These are phyloP conservation scores for Raphanus sativus DNA, from an alignment of 345 rosid genomes.

Conservation along the genomic window DNA sequence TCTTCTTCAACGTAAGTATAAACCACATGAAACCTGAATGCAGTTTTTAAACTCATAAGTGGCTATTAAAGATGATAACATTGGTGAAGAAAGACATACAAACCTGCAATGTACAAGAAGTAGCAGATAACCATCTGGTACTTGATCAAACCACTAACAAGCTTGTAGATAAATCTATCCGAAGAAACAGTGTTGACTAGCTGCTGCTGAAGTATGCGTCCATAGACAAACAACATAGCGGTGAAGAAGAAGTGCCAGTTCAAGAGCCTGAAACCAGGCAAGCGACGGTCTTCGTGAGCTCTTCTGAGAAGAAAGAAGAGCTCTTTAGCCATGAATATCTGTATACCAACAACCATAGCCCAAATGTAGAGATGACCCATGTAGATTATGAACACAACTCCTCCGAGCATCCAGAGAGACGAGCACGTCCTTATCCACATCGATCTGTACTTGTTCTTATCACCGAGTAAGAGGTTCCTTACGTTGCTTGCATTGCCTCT, in stretches of 20 bases:
- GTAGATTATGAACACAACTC: conserved; percentile 66
- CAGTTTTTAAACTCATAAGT: neutral
- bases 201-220: conserved; percentile 86
- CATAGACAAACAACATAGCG: conserved; percentile 89
- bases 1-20: conserved; percentile 87
- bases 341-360: conserved; percentile 87
- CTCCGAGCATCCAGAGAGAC: conserved; percentile 86
- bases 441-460: conserved; percentile 68
- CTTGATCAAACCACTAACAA: conserved; percentile 82
- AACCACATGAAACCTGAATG: conserved; percentile 99
- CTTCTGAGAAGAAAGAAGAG: conserved; percentile 80
- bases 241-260: conserved; percentile 98
- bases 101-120: conserved; percentile 86
- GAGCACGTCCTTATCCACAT: conserved; percentile 78
- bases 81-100: conserved; percentile 10
- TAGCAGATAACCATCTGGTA: conserved; percentile 90
- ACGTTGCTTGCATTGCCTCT: conserved; percentile 78
- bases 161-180: conserved; percentile 67
- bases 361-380: conserved; percentile 88
- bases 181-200: conserved; percentile 83
- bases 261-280: conserved; percentile 85
- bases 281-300: conserved; percentile 69
- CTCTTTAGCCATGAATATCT: conserved; percentile 89
- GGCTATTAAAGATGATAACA: no score
- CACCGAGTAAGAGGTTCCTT: conserved; percentile 55